A percentile compares a stretch with the other conserved stretches of the same genome.
Conservation (phyloP, 75 land plant species). For the Azolla pinnata region DNA sequence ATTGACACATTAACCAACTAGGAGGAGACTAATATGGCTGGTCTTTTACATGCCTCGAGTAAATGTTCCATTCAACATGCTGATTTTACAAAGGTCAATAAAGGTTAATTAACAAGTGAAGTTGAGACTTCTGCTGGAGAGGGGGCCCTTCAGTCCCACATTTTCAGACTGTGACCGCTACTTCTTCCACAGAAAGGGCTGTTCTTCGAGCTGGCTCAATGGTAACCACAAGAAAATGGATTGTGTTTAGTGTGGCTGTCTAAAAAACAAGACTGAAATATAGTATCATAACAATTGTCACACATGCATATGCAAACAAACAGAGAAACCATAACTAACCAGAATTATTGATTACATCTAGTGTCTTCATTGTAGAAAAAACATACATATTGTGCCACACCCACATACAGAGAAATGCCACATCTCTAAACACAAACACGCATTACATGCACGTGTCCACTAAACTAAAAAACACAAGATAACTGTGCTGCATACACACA, state of each 20-base stretch:
- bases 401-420: not conserved
- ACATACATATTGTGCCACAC: too few species aligned
- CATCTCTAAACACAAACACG: not conserved
- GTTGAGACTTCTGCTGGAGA: too few species aligned
- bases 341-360: not conserved
- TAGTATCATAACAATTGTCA: not conserved
- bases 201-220: not conserved
- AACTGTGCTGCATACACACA: not conserved
- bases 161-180: not conserved
- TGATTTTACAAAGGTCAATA: too few species aligned
- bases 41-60: too few species aligned
- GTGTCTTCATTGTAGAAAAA: too few species aligned
- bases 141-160: too few species aligned
- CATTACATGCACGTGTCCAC: not conserved
- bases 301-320: not conserved
- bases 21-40: too few species aligned
- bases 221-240: not conserved
- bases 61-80: too few species aligned
- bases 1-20: too few species aligned
- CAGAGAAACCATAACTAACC: not conserved
- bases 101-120: too few species aligned
- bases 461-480: not conserved
- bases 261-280: not conserved
- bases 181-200: not conserved
- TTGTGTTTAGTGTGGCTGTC: too few species aligned